Percentiles rank a stretch among this genome's conserved stretches.
Conservation (phyloP, 164 flowering plant species). For the Platanus orientalis region DNA sequence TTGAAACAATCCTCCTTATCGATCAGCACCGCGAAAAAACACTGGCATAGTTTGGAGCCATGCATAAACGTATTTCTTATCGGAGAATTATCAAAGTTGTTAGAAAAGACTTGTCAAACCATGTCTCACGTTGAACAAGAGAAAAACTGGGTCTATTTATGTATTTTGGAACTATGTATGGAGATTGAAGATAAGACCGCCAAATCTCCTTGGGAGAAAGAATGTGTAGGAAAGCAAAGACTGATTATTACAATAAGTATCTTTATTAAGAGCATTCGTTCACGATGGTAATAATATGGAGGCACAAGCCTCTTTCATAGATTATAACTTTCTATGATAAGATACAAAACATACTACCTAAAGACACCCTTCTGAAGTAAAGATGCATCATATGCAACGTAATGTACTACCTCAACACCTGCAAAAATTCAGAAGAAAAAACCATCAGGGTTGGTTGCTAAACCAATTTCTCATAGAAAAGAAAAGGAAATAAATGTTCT, state of each 20-base stretch:
- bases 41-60: too few species aligned
- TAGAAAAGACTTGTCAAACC: too few species aligned
- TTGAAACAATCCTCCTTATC: too few species aligned
- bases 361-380: not conserved
- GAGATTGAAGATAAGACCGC: not conserved
- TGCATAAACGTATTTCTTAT: too few species aligned
- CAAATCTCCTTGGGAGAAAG: not conserved
- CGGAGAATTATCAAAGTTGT: too few species aligned
- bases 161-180: not conserved
- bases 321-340: not conserved
- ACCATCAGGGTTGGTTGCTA: too few species aligned
- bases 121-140: not conserved
- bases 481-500: too few species aligned
- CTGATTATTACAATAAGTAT: slow-evolving; percentile 2
- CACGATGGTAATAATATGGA: not conserved
- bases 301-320: not conserved
- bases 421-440: too few species aligned
- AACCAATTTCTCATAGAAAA: too few species aligned
- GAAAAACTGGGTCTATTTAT: not conserved
- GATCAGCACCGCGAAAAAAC: too few species aligned
- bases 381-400: not conserved
- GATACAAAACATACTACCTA: not conserved
- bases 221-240: not conserved
- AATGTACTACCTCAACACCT: slow-evolving; percentile 5
- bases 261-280: slow-evolving; percentile 1